Evolutionary conservation across 441 rosid species (phyloP), one percentile per base, ranked within the genome.

Genomic region (Theobroma grandiflorum): DNA sequence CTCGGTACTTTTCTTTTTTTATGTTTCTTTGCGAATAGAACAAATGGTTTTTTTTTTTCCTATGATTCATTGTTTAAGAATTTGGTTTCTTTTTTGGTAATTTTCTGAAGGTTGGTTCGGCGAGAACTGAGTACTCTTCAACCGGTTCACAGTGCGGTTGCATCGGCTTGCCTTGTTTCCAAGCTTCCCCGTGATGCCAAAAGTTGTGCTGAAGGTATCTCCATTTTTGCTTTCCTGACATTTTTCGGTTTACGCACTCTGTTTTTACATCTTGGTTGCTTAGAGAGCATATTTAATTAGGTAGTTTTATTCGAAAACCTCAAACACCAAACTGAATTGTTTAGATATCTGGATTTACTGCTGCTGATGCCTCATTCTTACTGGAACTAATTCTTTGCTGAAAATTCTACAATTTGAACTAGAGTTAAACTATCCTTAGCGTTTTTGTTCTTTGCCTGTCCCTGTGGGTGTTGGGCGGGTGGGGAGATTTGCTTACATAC

Each of bases 111-210:
- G 84, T 73, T 88, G 78, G 49, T 88, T 66, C 86, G 93, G 79
- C 82, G 98, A 72, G 97, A 91, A 86, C 43, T 91, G 81, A 87
- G 90, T 85, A 84, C 93, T 4, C 83, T 90, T 50, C 81, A 86
- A 8, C 98, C 98, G 14, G 80, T 87, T 74, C 94, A 94, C 69
- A 89, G 87, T 62, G 86, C 84, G 7, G 77, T 88, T 76, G 94
- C 97, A 40, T 91, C 91, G 0, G 91, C 98, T 77, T 83, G 88
- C 63, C 95, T 92, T n/a, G 94, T 92, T 76, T 94, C 95, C 58
- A 91, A 85, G 79, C 94, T 94, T 16, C 90, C 93, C 7, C 74
- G 82, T 43, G 90, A 89, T 50, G 84, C 80, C 49, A 78, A 67
- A 49, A 22, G 79, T 18, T 88, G 86, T 61, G 68, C 26, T 31